Evolutionary conservation across 2,329 filamentous ascomycete genomes (phyloP), one percentile per base, ranked within the genome.

Genomic region (Curvularia spicifera): DNA sequence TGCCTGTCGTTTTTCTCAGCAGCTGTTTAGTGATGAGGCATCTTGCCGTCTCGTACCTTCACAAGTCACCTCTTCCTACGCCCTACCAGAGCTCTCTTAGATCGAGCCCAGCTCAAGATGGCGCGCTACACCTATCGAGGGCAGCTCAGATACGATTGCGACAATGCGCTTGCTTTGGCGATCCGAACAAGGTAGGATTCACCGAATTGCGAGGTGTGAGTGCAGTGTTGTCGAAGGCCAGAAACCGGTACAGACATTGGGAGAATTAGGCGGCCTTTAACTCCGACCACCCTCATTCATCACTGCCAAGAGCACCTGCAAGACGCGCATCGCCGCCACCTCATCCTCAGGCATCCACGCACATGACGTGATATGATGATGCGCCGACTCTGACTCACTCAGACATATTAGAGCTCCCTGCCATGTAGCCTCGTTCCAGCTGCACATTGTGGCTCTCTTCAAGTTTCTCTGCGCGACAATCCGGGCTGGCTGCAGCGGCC

Each of bases 221-320:
- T 40, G 46, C 39, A 51, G 42, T 53, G 58, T 52, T 37, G 58
- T 52, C 33, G 56, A 10, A 50, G 37, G 53, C 55, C 47, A 35
- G 46, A 45, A 44, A 24, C 43, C 22, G 52, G 42, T 54, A 42
- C 47, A 35, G 54, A 46, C 56, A 39, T 33, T 56, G 47, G 53
- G 54, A 65, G 58, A 56, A 55, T 61, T 57, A 60, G 53, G 57
- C 59, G 48, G 57, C 48, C 53, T 59, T 69, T 62, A 66, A 68
- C 58, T 68, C 65, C 65, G 61, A 60, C 53, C 37, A 59, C 33
- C 26, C 44, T 56, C 50, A 54, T 26, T 44, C 33, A 59, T 51
- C 28, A 42, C 44, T 33, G 60, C 60, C 60, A 62, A 62, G 60
- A 24, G 22, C 40, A 35, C 46, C 47, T 54, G 33, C 33, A 47